A percentile compares a stretch with the other conserved stretches of the same genome.
These are phyloP conservation scores for Torulaspora pretoriensis DNA, from an alignment of 1,139 yeast genomes.

Conservation along the genomic window DNA sequence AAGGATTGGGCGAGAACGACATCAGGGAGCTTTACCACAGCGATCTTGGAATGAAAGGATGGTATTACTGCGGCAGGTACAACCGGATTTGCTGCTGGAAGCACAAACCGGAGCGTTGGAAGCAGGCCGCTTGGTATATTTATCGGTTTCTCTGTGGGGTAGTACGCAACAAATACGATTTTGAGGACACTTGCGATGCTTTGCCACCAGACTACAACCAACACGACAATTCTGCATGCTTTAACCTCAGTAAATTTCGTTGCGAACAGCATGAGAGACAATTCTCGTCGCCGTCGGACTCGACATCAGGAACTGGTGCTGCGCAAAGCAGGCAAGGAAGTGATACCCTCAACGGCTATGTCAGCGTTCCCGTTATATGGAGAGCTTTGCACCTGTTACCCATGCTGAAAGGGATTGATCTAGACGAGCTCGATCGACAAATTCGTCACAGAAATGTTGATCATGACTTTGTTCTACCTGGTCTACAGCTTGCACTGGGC, in stretches of 20 bases:
- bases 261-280: conserved; percentile 11
- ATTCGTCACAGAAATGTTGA: conserved; percentile 20
- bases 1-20: conserved; percentile 29
- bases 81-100: conserved; percentile 29
- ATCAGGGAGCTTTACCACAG: conserved; percentile 27
- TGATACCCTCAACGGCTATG: conserved; percentile 9
- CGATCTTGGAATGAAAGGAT: conserved; percentile 30
- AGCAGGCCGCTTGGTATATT: conserved; percentile 28
- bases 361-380: conserved; percentile 29
- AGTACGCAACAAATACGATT: conserved; percentile 17
- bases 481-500: conserved; percentile 23
- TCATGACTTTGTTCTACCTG: conserved; percentile 28
- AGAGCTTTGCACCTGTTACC: conserved; percentile 31
- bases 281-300: conserved; percentile 15
- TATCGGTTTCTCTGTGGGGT: conserved; percentile 23
- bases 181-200: conserved; percentile 30
- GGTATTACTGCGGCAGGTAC: conserved; percentile 35
- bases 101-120: conserved; percentile 28
- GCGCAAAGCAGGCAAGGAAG: conserved; percentile 3
- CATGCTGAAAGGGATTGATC: conserved; percentile 33
- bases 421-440: conserved; percentile 31
- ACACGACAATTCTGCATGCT: conserved; percentile 6
- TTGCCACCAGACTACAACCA: conserved; percentile 27
- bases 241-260: conserved; percentile 5
- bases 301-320: conserved; percentile 10